A percentile compares a stretch with the other conserved stretches of the same genome.
Conservation (phyloP, 1,139 yeast genomes). For the Meyerozyma carpophila region DNA sequence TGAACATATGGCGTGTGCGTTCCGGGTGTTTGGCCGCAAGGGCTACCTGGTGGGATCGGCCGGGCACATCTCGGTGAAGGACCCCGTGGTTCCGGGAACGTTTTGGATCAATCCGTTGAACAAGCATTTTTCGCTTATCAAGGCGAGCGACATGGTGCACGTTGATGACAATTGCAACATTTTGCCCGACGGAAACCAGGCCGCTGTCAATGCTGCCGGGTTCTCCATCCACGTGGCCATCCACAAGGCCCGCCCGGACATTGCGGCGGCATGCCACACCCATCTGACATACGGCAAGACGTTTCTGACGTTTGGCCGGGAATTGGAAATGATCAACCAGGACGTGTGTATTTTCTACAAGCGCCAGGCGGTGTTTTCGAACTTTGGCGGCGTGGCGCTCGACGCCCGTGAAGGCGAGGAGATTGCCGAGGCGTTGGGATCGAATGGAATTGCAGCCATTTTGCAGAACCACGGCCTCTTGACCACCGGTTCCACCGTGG, state of each 20-base stretch:
- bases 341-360: slow-evolving; percentile 69
- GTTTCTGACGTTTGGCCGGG: slow-evolving; percentile 64
- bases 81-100: slow-evolving; percentile 64
- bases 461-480: slow-evolving; percentile 75
- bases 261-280: slow-evolving; percentile 77
- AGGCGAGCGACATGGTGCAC: slow-evolving; percentile 70
- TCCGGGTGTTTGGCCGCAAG: slow-evolving; percentile 68
- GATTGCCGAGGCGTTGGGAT: slow-evolving; percentile 63
- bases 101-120: slow-evolving; percentile 82
- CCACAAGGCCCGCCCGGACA: slow-evolving; percentile 74
- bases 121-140: slow-evolving; percentile 63
- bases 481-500: slow-evolving; percentile 74
- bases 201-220: slow-evolving; percentile 74
- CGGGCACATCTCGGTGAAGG: slow-evolving; percentile 77
- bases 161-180: slow-evolving; percentile 69
- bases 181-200: slow-evolving; percentile 57
- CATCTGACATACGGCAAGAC: slow-evolving; percentile 76
- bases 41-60: slow-evolving; percentile 76
- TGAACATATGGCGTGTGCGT: slow-evolving; percentile 80
- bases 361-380: slow-evolving; percentile 57
- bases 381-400: slow-evolving; percentile 78
- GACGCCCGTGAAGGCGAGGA: slow-evolving; percentile 67
- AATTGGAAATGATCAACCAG: slow-evolving; percentile 75
- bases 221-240: slow-evolving; percentile 74
- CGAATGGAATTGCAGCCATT: slow-evolving; percentile 55